phyloP scores from a whole-genome alignment of 140 eudicot genomes.

The Flaveria floridana region DNA sequence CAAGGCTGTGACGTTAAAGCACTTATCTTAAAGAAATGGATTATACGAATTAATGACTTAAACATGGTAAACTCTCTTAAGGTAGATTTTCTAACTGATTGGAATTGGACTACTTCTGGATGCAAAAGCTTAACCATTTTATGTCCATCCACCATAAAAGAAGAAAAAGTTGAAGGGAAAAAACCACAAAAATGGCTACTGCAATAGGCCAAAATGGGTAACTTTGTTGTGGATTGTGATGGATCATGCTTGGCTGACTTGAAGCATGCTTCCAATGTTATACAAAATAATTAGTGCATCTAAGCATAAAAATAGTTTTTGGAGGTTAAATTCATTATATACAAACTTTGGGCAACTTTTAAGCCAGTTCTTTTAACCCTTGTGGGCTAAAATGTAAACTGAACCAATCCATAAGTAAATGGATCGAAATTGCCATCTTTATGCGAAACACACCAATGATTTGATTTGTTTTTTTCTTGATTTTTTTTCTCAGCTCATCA shows the following conservation, averaged over 20 bases:
- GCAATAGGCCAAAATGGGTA: not conserved
- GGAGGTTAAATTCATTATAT: not conserved
- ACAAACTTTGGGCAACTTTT: not conserved
- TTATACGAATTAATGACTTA: too few relatives aligned
- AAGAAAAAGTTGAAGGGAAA: not conserved
- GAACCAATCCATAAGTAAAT: not conserved
- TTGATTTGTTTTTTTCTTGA: not conserved
- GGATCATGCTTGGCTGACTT: not conserved
- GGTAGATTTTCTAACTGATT: not conserved
- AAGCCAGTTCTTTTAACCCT: not conserved
- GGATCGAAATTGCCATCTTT: not conserved
- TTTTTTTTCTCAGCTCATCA: not conserved
- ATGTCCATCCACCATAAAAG: not conserved
- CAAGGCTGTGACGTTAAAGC: not conserved
- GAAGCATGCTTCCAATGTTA: not conserved
- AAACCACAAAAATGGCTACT: not conserved
- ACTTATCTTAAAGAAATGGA: not conserved
- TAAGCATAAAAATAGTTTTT: not conserved
- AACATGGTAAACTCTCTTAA: too few relatives aligned
- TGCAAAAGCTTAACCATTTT: not conserved
- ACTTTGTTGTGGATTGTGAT: not conserved
- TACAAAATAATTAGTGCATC: too few relatives aligned
- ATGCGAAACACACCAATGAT: not conserved
- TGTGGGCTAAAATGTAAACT: not conserved
- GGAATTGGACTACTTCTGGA: not conserved